phyloP scores from a whole-genome alignment of 345 rosid species.

The Pistacia integerrima region DNA sequence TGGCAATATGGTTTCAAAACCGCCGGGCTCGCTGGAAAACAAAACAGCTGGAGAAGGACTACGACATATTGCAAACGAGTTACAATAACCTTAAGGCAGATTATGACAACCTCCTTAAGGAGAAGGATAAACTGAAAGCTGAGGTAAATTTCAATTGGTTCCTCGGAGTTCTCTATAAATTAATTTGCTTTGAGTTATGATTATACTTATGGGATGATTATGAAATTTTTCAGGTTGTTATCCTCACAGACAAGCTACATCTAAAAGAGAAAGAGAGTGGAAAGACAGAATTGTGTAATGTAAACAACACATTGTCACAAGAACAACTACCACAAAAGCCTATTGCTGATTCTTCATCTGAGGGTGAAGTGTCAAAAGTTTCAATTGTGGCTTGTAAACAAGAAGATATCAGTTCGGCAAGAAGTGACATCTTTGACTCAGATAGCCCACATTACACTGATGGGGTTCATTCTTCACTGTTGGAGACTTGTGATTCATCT shows the following conservation, averaged over 20 bases:
- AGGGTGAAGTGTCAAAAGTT: constrained; percentile 33
- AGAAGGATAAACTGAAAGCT: constrained; percentile 44
- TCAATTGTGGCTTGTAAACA: constrained; percentile 36
- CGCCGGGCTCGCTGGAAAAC: constrained; percentile 67
- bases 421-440: constrained; percentile 52
- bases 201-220: not conserved
- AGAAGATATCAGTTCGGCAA: constrained; percentile 48
- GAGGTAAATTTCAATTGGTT: constrained; percentile 38
- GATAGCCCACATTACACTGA: constrained; percentile 54
- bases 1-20: constrained; percentile 73
- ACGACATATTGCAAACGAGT: constrained; percentile 44
- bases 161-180: not conserved
- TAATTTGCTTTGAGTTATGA: not conserved
- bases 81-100: constrained; percentile 51
- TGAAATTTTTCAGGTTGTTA: constrained; percentile 36
- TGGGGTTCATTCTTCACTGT: constrained; percentile 49
- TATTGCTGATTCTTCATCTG: constrained; percentile 26
- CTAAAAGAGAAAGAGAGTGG: constrained; percentile 27
- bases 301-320: constrained; percentile 16
- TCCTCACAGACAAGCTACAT: constrained; percentile 44
- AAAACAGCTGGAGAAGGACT: constrained; percentile 65
- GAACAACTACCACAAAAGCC: constrained; percentile 29
- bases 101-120: constrained; percentile 47
- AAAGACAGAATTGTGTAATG: constrained; percentile 21
- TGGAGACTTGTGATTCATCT: constrained; percentile 49